Evolutionary conservation across 108 stramenopile genomes (phyloP).

Genomic region (Discostella stelligeroides): DNA sequence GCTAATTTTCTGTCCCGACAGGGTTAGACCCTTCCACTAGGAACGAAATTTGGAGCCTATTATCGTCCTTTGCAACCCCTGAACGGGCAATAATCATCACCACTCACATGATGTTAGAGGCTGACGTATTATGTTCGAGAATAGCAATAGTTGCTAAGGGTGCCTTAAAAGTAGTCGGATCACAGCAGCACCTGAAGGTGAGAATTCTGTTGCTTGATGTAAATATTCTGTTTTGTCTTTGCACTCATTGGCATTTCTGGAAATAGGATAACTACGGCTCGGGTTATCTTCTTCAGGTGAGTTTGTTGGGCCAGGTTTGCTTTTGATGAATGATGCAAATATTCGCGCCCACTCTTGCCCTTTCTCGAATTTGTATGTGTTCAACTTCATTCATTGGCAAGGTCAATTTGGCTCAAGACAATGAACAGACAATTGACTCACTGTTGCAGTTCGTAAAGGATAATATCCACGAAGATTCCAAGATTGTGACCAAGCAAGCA

Average conservation of each 20-base stretch:
- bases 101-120: conserved; percentile 96
- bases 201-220: too few relatives aligned
- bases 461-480: conserved; percentile 48
- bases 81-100: conserved; percentile 78
- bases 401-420: conserved; percentile 47
- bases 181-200: conserved; percentile 76
- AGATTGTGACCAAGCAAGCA: conserved; percentile 47
- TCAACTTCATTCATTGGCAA: conserved; percentile 1
- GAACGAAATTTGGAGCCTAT: conserved; percentile 58
- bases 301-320: not conserved
- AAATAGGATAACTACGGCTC: conserved; percentile 48
- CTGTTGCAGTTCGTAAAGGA: conserved; percentile 49
- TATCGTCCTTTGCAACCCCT: conserved; percentile 53
- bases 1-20: conserved; percentile 31
- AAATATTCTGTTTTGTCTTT: too few relatives aligned
- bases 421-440: conserved; percentile 32
- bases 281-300: conserved; percentile 56
- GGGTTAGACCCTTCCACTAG: conserved; percentile 74
- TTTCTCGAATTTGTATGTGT: too few relatives aligned
- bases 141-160: conserved; percentile 91
- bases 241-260: conserved; percentile 32
- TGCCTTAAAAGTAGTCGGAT: conserved; percentile 74
- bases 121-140: conserved; percentile 87
- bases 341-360: too few relatives aligned
- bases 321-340: not conserved